Evolutionary conservation across 2,329 filamentous ascomycete genomes (phyloP).

Genomic region (Monosporascus sp.): DNA sequence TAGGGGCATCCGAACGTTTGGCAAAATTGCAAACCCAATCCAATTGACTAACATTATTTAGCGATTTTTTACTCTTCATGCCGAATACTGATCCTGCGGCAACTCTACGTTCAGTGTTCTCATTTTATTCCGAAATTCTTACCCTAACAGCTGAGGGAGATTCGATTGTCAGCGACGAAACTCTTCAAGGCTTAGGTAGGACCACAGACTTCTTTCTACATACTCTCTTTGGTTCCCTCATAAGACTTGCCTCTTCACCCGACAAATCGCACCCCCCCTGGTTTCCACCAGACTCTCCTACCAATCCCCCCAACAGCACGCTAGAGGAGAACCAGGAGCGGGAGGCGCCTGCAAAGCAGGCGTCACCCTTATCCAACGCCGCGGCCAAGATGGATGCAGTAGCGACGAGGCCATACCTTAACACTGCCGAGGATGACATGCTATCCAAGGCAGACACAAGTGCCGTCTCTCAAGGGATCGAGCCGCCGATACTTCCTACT

Average conservation of each 20-base stretch:
- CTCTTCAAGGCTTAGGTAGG: conserved; percentile 91
- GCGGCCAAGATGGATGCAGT: conserved; percentile 12
- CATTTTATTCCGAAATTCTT: conserved; percentile 85
- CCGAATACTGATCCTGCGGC: conserved; percentile 56
- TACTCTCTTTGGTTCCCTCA: conserved; percentile 70
- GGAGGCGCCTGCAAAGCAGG: conserved; percentile 6
- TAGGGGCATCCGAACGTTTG: neutral
- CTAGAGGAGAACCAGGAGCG: conserved; percentile 7
- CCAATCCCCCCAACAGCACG: neutral
- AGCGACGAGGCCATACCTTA: conserved; percentile 10
- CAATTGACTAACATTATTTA: conserved; percentile 30
- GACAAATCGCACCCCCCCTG: conserved; percentile 27
- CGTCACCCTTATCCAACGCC: conserved; percentile 9
- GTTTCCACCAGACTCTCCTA: neutral
- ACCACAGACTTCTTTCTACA: conserved; percentile 60
- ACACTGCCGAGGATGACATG: conserved; percentile 5
- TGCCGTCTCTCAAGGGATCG: conserved; percentile 9
- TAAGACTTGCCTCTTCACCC: conserved; percentile 56
- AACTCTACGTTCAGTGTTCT: conserved; percentile 75
- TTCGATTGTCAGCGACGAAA: conserved; percentile 85
- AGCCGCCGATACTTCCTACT: conserved; percentile 14
- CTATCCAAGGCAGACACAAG: conserved; percentile 8
- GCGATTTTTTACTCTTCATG: conserved; percentile 92
- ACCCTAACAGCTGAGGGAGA: conserved; percentile 92
- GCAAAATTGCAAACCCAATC: neutral